Conservation (phyloP, 495 filamentous ascomycete genomes). For the Lasiosphaeria hispida region DNA sequence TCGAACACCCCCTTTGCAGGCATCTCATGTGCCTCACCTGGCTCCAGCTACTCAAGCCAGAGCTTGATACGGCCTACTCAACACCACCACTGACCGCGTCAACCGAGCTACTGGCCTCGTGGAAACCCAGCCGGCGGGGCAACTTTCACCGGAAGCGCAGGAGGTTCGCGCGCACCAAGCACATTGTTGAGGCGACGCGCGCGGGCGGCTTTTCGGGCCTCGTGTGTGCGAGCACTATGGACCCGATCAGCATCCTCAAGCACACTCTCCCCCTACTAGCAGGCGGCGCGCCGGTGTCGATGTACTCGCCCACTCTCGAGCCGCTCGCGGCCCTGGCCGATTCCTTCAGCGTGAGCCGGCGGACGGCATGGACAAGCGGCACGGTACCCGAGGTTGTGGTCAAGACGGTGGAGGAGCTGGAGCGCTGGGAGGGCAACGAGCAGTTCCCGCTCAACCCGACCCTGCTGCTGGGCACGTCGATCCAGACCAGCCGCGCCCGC, state of each 20-base stretch:
- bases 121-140: conserved; percentile 75
- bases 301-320: conserved; percentile 78
- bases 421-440: conserved; percentile 54
- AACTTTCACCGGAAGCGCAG: conserved; percentile 82
- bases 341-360: conserved; percentile 70
- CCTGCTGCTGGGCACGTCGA: conserved; percentile 69
- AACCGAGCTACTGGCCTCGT: conserved; percentile 53
- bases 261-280: conserved; percentile 72
- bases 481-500: conserved; percentile 73
- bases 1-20: conserved; percentile 71
- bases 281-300: conserved; percentile 79
- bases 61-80: conserved; percentile 65
- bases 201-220: conserved; percentile 79
- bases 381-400: conserved; percentile 35
- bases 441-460: conserved; percentile 84
- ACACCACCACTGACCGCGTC: conserved; percentile 54
- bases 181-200: conserved; percentile 68
- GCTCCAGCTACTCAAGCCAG: conserved; percentile 81
- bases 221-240: conserved; percentile 75
- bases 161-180: conserved; percentile 66
- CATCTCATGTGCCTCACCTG: conserved; percentile 83
- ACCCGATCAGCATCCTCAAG: conserved; percentile 70
- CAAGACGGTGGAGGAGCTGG: conserved; percentile 38
- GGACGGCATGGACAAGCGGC: conserved; percentile 62
- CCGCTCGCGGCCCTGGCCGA: conserved; percentile 72